Conservation (phyloP, 306 rosid genomes). For the Begonia masoniana region DNA sequence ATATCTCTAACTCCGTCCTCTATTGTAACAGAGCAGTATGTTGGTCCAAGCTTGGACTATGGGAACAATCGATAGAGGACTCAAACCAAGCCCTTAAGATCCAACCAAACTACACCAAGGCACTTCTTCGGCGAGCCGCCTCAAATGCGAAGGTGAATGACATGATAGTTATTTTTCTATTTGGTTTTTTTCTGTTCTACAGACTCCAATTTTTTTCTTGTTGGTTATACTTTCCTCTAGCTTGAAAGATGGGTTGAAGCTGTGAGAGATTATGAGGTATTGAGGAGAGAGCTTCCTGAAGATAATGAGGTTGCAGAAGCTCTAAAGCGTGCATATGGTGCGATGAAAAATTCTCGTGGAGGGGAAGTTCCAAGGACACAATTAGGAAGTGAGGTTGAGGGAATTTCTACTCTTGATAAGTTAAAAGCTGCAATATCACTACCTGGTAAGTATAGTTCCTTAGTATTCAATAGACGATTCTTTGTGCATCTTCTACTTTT, state of each 20-base stretch:
- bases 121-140: conserved; percentile 70
- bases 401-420: conserved; percentile 50
- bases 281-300: conserved; percentile 62
- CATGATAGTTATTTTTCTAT: conserved; percentile 5
- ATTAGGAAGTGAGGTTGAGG: conserved; percentile 73
- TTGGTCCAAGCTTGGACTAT: conserved; percentile 77
- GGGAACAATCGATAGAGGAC: conserved; percentile 85
- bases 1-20: conserved; percentile 48
- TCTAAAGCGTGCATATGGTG: conserved; percentile 48
- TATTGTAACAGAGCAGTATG: conserved; percentile 88
- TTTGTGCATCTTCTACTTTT: not conserved
- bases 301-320: conserved; percentile 65
- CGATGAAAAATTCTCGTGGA: conserved; percentile 40
- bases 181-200: conserved; percentile 11
- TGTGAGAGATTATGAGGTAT: conserved; percentile 61
- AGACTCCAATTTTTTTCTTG: conserved; percentile 1
- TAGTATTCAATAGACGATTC: not conserved
- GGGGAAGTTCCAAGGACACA: conserved; percentile 21
- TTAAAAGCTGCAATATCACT: conserved; percentile 46
- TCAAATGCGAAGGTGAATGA: conserved; percentile 64
- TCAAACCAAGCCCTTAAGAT: conserved; percentile 73
- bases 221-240: conserved; percentile 20
- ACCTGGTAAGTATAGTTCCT: conserved; percentile 37
- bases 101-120: conserved; percentile 74
- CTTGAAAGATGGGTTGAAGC: conserved; percentile 85